Base-by-base conservation (phyloP, 805 yeast species). In the Zygotorulaspora florentina region DNA sequence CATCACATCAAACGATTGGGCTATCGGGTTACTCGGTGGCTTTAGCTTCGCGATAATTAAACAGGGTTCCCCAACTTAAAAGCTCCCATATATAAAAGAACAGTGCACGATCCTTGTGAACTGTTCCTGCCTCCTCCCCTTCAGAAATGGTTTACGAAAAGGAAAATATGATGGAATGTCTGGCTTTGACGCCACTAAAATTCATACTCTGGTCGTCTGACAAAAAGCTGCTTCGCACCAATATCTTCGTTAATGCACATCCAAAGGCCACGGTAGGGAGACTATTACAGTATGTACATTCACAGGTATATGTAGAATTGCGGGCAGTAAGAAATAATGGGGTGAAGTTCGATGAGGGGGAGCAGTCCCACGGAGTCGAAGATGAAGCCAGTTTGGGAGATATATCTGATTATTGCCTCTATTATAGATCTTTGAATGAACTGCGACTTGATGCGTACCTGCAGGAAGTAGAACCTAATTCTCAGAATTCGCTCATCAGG, bases 271-370 rank as follows among this genome's bases (percentile, higher is more conserved):
- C 48, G 9, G 54, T 59, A 20, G 48, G 49, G 3, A 51, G 66
- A 41, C 33, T 64, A 8, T 35, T 60, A 28, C 64, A 63, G 36
- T 64, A 62, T 38, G 42, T 61, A n/a, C 64, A 61, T 39, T 49
- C 46, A 35, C 40, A 42, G 31, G 37, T 48, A 27, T 16, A 31
- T 29, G 44, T 29, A 13, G 50, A 50, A 31, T 27, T 28, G 31
- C 31, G 27, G 18, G 47, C 48, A 7, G 28, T 30, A 12, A 37
- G 33, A 16, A 13, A 36, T 17, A 29, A 6, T 29, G 33, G 6
- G 3, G 9, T 13, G 33, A 13, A 29, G n/a, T 29, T 4, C 15
- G 36, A 17, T 16, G 18, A 33, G 36, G 35, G 35, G 12, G 8
- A 10, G 8, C 34, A 31, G 13, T n/a, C 18, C 11, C 1, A 25